Evolutionary conservation across 1,284 basidiomycete species (phyloP).

Genomic region (Ustilago cynodontis): DNA sequence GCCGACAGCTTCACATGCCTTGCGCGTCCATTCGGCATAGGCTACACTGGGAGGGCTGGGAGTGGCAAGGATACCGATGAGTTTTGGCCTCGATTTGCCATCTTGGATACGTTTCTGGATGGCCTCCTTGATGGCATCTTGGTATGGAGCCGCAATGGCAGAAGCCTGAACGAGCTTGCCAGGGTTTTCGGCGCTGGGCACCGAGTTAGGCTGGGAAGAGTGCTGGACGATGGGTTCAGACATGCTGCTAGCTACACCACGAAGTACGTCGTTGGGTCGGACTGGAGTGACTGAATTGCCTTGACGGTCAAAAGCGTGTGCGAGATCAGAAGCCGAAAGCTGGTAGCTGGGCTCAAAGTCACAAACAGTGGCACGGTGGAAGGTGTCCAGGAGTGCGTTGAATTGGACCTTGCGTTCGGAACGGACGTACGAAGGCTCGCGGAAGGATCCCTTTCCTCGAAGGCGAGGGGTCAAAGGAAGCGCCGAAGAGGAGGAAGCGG

Average conservation of each 20-base stretch:
- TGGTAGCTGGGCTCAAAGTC: constrained; percentile 46
- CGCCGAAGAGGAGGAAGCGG: constrained; percentile 26
- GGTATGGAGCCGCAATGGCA: constrained; percentile 65
- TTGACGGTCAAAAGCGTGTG: constrained; percentile 38
- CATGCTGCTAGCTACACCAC: constrained; percentile 56
- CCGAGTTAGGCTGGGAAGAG: constrained; percentile 23
- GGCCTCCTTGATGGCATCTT: constrained; percentile 55
- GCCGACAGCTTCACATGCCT: constrained; percentile 88
- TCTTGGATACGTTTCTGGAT: constrained; percentile 51
- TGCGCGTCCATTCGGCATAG: constrained; percentile 93
- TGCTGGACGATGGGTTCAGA: constrained; percentile 47
- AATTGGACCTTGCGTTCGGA: constrained; percentile 48
- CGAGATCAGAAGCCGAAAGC: constrained; percentile 50
- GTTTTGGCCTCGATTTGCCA: constrained; percentile 74
- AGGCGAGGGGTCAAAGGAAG: constrained; percentile 45
- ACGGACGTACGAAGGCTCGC: constrained; percentile 40
- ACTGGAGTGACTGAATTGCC: constrained; percentile 26
- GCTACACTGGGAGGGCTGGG: constrained; percentile 85
- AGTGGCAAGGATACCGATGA: constrained; percentile 93
- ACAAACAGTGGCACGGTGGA: constrained; percentile 56
- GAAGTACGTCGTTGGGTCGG: constrained; percentile 52
- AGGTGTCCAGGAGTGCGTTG: constrained; percentile 53
- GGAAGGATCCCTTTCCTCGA: constrained; percentile 37
- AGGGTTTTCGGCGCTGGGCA: constrained; percentile 58
- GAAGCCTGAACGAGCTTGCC: constrained; percentile 65